Evolutionary conservation across 768 basidiomycete genomes (phyloP).

Genomic region (Suillus paluster): DNA sequence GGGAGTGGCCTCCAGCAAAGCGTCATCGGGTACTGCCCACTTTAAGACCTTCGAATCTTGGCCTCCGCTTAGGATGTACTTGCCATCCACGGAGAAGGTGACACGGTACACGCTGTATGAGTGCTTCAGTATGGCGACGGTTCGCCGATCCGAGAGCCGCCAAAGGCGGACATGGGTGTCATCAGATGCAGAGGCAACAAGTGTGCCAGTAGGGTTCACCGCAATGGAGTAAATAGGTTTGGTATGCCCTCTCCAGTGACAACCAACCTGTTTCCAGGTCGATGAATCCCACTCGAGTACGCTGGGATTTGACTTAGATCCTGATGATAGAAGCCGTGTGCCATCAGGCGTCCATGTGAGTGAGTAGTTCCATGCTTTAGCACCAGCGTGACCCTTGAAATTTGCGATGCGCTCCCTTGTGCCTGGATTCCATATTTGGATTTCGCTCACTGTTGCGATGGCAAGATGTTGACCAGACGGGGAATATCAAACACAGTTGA

Average conservation of each 20-base stretch:
- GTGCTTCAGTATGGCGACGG: background rate
- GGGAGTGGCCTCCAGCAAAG: background rate
- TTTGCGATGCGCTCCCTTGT: background rate
- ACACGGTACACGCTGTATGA: background rate
- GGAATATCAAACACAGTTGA: background rate
- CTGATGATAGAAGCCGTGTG: background rate
- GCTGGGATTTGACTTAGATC: no score
- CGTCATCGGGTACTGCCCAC: background rate
- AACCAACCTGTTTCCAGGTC: background rate
- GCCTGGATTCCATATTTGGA: background rate
- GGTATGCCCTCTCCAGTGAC: background rate
- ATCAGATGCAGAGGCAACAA: background rate
- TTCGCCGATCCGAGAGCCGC: background rate
- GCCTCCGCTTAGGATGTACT: background rate
- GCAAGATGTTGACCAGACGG: background rate
- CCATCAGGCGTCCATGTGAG: background rate
- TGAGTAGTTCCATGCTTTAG: background rate
- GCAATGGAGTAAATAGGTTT: background rate
- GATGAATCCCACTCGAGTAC: conserved; percentile 1
- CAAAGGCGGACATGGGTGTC: background rate
- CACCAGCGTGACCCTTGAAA: background rate
- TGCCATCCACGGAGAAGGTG: background rate
- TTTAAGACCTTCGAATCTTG: background rate
- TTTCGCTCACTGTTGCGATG: background rate
- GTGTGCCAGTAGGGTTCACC: background rate